A percentile compares a stretch with the other conserved stretches of the same genome.
Conservation (phyloP, 345 rosid genomes). For the Gossypium raimondii region DNA sequence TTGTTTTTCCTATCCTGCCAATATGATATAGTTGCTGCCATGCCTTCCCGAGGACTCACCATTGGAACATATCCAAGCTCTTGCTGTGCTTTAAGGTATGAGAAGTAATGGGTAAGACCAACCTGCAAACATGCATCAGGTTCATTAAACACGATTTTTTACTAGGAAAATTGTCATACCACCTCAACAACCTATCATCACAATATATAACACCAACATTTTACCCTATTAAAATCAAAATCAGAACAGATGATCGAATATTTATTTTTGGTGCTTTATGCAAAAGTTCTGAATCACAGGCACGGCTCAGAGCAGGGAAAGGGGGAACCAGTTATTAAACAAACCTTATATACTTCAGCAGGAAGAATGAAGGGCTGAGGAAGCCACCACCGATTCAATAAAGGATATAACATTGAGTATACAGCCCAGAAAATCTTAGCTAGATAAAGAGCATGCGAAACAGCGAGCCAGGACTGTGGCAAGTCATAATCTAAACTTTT, state of each 20-base stretch:
- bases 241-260: background rate
- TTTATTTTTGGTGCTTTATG: background rate
- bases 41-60: conserved; percentile 73
- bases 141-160: conserved; percentile 14
- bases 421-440: conserved; percentile 51
- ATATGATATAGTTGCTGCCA: conserved; percentile 80
- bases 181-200: conserved; percentile 1
- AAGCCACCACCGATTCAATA: conserved; percentile 79
- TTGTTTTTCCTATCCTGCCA: conserved; percentile 70
- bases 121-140: conserved; percentile 44
- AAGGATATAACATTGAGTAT: conserved; percentile 72
- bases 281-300: background rate
- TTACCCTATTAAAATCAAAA: background rate
- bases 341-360: conserved; percentile 87
- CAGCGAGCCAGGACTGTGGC: conserved; percentile 54
- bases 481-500: conserved; percentile 66
- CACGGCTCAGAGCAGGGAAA: background rate
- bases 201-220: background rate
- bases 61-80: conserved; percentile 89
- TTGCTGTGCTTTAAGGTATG: conserved; percentile 74
- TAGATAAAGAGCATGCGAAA: conserved; percentile 50
- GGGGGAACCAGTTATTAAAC: conserved; percentile 15
- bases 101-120: conserved; percentile 89
- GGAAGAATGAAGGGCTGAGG: conserved; percentile 86
- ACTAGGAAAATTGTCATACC: background rate